Conservation (phyloP, 2,329 filamentous ascomycete genomes). For the Amauroascus niger region DNA sequence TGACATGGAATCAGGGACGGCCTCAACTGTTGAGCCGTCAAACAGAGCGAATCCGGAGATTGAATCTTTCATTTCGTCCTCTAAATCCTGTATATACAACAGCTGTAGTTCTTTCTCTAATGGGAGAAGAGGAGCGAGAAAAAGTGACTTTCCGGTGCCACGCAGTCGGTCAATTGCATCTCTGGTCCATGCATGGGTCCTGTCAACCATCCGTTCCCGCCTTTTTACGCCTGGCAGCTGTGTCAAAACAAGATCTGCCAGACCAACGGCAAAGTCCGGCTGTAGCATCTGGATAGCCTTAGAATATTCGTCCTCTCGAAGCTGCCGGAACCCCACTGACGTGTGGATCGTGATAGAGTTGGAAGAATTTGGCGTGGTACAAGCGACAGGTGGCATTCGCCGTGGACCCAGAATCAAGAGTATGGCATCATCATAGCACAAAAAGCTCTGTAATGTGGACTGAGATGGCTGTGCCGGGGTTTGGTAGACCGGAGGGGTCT, state of each 20-base stretch:
- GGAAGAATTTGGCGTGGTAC: conserved; percentile 59
- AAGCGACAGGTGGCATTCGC: conserved; percentile 62
- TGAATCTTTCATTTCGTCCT: conserved; percentile 49
- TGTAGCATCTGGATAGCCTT: conserved; percentile 53
- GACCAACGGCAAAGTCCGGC: conserved; percentile 69
- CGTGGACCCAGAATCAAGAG: conserved; percentile 67
- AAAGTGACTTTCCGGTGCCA: conserved; percentile 39
- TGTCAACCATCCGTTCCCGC: conserved; percentile 70
- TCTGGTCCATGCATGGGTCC: conserved; percentile 72
- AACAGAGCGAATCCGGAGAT: conserved; percentile 70
- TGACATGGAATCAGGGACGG: conserved; percentile 53
- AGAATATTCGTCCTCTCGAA: conserved; percentile 61
- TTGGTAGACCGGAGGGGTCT: conserved; percentile 46
- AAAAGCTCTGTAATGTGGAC: conserved; percentile 64
- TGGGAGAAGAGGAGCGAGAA: conserved; percentile 61
- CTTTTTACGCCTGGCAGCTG: conserved; percentile 58
- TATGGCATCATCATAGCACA: conserved; percentile 55
- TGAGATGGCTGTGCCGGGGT: conserved; percentile 36
- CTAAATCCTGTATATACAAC: conserved; percentile 66
- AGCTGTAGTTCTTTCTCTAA: conserved; percentile 65
- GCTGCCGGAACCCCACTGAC: conserved; percentile 68
- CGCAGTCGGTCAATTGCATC: conserved; percentile 49
- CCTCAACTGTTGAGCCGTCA: conserved; percentile 57
- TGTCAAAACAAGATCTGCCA: conserved; percentile 63
- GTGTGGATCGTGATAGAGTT: conserved; percentile 68